Percentiles rank a stretch among this genome's conserved stretches.
Conservation (phyloP, 108 stramenopile species). For the Cylindrotheca closterium region DNA sequence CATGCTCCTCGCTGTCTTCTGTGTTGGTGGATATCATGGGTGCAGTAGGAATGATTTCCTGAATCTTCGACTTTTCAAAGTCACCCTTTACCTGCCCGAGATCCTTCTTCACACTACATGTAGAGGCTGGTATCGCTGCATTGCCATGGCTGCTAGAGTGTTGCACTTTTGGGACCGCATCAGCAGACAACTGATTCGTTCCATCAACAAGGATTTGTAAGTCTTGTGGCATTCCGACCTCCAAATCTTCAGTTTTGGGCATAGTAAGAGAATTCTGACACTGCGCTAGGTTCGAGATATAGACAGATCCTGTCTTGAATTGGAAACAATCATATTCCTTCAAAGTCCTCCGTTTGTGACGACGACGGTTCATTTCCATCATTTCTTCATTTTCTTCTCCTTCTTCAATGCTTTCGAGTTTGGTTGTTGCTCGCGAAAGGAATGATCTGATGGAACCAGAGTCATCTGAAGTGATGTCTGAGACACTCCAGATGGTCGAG, state of each 20-base stretch:
- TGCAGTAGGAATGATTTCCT: too few species aligned
- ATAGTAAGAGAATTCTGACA: neutral
- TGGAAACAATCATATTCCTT: neutral
- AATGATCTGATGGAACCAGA: conserved; percentile 25
- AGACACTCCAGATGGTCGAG: conserved; percentile 23
- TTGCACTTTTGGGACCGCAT: too few species aligned
- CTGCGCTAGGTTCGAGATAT: neutral
- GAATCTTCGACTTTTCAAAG: too few species aligned
- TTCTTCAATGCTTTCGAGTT: conserved; percentile 38
- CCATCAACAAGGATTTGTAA: too few species aligned
- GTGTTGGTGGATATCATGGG: too few species aligned
- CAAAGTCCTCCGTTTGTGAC: neutral
- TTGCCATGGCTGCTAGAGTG: too few species aligned
- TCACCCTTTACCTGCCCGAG: too few species aligned
- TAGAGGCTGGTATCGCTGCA: too few species aligned
- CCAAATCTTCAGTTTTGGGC: neutral
- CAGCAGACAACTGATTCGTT: too few species aligned
- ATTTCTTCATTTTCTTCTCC: conserved; percentile 28
- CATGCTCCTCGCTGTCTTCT: too few species aligned
- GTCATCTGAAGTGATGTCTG: conserved; percentile 33
- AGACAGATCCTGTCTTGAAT: neutral
- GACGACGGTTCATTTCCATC: neutral
- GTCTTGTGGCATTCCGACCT: neutral
- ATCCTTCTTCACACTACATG: too few species aligned
- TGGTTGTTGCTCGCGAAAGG: conserved; percentile 26